Evolutionary conservation across 2,329 filamentous ascomycete species (phyloP).

Genomic region (Neofusicoccum kwambonambiense): DNA sequence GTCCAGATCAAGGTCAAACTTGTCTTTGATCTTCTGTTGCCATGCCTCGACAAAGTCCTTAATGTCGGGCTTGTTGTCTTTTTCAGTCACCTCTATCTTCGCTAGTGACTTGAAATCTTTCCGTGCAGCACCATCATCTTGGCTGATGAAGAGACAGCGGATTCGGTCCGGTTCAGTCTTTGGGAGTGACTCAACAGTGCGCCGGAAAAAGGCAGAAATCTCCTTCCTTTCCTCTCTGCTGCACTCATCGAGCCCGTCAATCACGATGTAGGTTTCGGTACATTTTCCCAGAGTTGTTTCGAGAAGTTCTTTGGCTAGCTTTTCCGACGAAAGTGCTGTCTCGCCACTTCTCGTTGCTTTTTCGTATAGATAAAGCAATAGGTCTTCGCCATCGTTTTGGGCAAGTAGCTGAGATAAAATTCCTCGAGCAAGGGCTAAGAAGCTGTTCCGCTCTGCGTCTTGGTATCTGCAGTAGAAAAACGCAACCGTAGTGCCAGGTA

Average conservation of each 20-base stretch:
- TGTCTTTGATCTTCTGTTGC: constrained; percentile 19
- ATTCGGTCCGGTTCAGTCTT: constrained; percentile 23
- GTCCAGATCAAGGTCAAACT: constrained; percentile 19
- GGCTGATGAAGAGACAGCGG: constrained; percentile 37
- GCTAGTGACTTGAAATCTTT: constrained; percentile 23
- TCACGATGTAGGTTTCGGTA: constrained; percentile 37
- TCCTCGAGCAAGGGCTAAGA: constrained; percentile 31
- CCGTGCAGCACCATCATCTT: constrained; percentile 28
- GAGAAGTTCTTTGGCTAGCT: constrained; percentile 31
- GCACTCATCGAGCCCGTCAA: constrained; percentile 50
- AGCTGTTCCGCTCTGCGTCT: constrained; percentile 28
- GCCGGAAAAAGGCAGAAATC: constrained; percentile 30
- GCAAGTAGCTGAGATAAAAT: constrained; percentile 35
- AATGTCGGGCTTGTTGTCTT: constrained; percentile 32
- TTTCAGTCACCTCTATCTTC: constrained; percentile 2
- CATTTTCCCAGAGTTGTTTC: constrained; percentile 30
- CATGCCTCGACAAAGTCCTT: constrained; percentile 26
- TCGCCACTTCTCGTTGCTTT: constrained; percentile 28
- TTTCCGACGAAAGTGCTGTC: constrained; percentile 26
- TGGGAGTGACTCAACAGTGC: constrained; percentile 22
- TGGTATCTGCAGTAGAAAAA: constrained; percentile 46
- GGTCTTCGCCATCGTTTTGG: constrained; percentile 24
- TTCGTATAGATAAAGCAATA: constrained; percentile 30
- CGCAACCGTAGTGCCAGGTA: not conserved
- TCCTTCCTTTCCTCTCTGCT: constrained; percentile 28